These are phyloP conservation scores for Takashimella koratensis DNA, from an alignment of 1,284 basidiomycete species.

Conservation along the genomic window DNA sequence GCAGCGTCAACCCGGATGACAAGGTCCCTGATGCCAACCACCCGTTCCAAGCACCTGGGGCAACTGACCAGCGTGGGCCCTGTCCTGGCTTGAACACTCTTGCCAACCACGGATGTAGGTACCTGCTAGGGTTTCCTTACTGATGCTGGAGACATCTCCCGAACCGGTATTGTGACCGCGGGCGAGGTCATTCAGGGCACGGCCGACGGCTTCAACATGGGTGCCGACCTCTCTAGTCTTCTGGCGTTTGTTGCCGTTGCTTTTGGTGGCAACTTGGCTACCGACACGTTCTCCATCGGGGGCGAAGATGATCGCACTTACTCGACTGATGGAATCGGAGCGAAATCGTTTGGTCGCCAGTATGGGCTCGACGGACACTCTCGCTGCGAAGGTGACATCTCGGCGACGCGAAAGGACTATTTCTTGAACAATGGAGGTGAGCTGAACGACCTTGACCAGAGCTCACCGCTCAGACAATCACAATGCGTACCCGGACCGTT, in stretches of 20 bases:
- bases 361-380: conserved; percentile 16
- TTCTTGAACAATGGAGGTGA: conserved; percentile 11
- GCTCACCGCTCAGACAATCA: too few relatives aligned
- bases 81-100: conserved; percentile 46
- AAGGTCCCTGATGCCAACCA: too few relatives aligned
- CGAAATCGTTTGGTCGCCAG: conserved; percentile 10
- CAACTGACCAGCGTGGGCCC: conserved; percentile 33
- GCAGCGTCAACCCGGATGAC: too few relatives aligned
- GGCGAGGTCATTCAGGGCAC: conserved; percentile 26
- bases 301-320: conserved; percentile 8
- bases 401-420: conserved; percentile 9
- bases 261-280: conserved; percentile 7
- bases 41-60: conserved; percentile 25
- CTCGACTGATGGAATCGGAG: conserved; percentile 9
- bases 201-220: conserved; percentile 6
- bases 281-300: conserved; percentile 7
- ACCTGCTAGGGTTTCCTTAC: too few relatives aligned
- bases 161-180: conserved; percentile 36
- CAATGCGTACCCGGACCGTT: conserved; percentile 14
- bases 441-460: too few relatives aligned
- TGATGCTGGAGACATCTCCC: too few relatives aligned
- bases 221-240: conserved; percentile 6
- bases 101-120: conserved; percentile 43
- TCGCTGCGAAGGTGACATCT: conserved; percentile 19
- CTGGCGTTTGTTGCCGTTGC: conserved; percentile 1